These are phyloP conservation scores for Aspergillus hiratsukae DNA, from an alignment of 2,329 filamentous ascomycete species.

Conservation along the genomic window DNA sequence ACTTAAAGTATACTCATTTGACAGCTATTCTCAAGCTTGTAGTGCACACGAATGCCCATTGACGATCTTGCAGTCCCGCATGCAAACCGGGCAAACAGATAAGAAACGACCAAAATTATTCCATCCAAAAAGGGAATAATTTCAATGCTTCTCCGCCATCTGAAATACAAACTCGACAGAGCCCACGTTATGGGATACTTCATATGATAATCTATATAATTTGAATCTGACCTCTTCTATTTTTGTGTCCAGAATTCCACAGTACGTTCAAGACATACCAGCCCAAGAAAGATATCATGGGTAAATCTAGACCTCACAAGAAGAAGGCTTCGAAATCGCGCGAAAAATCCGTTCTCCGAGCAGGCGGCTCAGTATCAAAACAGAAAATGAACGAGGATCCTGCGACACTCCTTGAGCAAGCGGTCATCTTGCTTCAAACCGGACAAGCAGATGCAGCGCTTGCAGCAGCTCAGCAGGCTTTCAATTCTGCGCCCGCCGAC, in stretches of 20 bases:
- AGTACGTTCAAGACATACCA: constrained; percentile 9
- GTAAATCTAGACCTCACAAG: constrained; percentile 48
- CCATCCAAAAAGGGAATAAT: constrained; percentile 14
- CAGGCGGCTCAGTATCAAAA: constrained; percentile 36
- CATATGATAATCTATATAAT: constrained; percentile 1
- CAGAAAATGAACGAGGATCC: constrained; percentile 48
- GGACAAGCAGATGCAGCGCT: constrained; percentile 56
- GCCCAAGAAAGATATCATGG: constrained; percentile 37
- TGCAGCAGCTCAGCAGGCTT: constrained; percentile 49
- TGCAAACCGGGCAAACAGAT: constrained; percentile 41
- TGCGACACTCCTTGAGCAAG: constrained; percentile 53
- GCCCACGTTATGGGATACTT: not conserved
- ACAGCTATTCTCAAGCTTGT: constrained; percentile 4
- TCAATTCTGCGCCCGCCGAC: constrained; percentile 34
- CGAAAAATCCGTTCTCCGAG: constrained; percentile 42
- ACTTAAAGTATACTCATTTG: not conserved
- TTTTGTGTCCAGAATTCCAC: not conserved
- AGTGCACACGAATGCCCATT: constrained; percentile 9
- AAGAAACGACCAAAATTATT: constrained; percentile 28
- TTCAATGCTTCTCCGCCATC: constrained; percentile 10
- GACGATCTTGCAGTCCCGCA: constrained; percentile 29
- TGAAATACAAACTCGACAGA: constrained; percentile 1
- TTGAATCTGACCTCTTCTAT: not conserved
- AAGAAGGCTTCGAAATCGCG: constrained; percentile 41
- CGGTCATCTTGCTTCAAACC: constrained; percentile 54